Conservation (phyloP, 2,329 filamentous ascomycete species). For the Calonectria multiphialidica region DNA sequence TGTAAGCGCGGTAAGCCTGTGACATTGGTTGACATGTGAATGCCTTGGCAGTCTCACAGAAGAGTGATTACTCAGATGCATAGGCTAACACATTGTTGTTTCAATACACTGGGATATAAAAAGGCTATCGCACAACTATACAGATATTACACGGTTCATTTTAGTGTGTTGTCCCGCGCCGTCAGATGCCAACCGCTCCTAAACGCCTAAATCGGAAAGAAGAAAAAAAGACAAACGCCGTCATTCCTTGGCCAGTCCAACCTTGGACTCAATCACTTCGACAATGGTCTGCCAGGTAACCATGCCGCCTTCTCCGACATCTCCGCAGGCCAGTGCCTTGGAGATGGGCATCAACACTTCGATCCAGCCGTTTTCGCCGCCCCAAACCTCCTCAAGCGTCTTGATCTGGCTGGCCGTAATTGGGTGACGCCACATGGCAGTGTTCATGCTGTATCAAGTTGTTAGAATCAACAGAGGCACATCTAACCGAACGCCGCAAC, state of each 20-base stretch:
- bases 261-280: slow-evolving; percentile 66
- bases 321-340: slow-evolving; percentile 87
- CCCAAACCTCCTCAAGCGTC: slow-evolving; percentile 82
- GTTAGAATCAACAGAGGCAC: slow-evolving; percentile 41
- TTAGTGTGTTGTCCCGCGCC: slow-evolving; percentile 2
- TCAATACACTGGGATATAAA: background rate
- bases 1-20: no score
- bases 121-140: background rate
- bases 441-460: slow-evolving; percentile 77
- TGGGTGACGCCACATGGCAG: slow-evolving; percentile 89
- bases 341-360: slow-evolving; percentile 79
- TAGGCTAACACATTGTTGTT: background rate
- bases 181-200: background rate
- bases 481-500: background rate
- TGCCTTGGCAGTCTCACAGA: background rate
- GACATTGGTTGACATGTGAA: background rate
- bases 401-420: slow-evolving; percentile 80
- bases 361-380: slow-evolving; percentile 62
- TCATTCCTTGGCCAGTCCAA: slow-evolving; percentile 44
- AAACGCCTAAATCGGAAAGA: slow-evolving; percentile 7
- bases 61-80: background rate
- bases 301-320: slow-evolving; percentile 87
- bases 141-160: background rate
- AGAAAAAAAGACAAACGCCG: background rate
- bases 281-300: slow-evolving; percentile 84